Base-by-base conservation (phyloP, 1,139 yeast genomes). In the Groenewaldozyma sp. region DNA sequence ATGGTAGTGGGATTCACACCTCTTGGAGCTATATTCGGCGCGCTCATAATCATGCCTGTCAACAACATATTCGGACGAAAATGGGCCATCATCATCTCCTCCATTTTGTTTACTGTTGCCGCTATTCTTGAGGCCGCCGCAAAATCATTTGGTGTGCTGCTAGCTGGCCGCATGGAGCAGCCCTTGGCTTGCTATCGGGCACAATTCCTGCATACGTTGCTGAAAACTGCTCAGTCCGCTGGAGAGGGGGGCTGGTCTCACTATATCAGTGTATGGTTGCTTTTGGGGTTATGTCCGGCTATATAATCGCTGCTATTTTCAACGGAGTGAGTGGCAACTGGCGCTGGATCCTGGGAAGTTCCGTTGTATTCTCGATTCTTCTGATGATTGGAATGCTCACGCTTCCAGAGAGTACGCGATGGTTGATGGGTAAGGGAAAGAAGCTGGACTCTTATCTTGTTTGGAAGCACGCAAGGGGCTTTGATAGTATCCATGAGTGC, bases 261-360 rank as follows among this genome's bases (percentile, higher is more conserved):
- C 71, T 83, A 2, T 82, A 81, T 60, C 93, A 82, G 58, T 40
- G 81, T 87, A 86, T 91, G 19, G 82, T 82, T 45, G 82, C 93
- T 1, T 78, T 87, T 82, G 93, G 93, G 1, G 63, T 82, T 31
- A 56, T 82, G 31, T 75, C 78, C 4, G 81, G 88, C 3, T 77
- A 82, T 64, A 87, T 86, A 1, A 76, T 82, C 2, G 74, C 84
- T 24, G 93, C 82, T 54, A 91, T 86, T 1, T 82, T 91, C 0
- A 74, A 80, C 41, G 56, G 64, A 21, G 57, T 76, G 31, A 45
- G 63, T 17, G 70, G 69, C 1, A 74, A 82, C 18, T 82, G 77
- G 56, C 63, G 88, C 46, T 72, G 82, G n/a, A 93, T 93, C 2
- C 71, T 82, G 27, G 88, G 82, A 0, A 55, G 82, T 35, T 91